These are phyloP conservation scores for Adansonia rubrostipa DNA, from an alignment of 441 rosid genomes.

Conservation along the genomic window DNA sequence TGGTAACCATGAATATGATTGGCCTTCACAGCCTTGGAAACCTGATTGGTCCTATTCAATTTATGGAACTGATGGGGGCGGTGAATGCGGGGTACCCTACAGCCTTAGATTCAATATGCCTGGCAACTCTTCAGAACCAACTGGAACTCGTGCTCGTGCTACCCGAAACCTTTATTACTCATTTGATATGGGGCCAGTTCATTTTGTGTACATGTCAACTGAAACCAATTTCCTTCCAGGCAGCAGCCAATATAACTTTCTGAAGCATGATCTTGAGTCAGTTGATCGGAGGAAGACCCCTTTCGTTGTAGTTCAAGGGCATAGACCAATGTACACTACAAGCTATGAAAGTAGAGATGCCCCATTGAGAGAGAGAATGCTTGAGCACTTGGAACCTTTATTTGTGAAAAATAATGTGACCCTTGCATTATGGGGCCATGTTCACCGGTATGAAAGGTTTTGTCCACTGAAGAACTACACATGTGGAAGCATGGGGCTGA, in stretches of 20 bases:
- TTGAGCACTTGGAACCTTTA: slow-evolving; percentile 83
- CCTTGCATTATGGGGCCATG: slow-evolving; percentile 95
- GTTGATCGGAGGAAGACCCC: slow-evolving; percentile 79
- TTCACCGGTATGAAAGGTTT: slow-evolving; percentile 87
- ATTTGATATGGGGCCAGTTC: slow-evolving; percentile 69
- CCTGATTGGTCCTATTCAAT: slow-evolving; percentile 67
- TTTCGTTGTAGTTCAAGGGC: slow-evolving; percentile 81
- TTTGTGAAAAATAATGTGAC: slow-evolving; percentile 70
- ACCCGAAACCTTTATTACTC: slow-evolving; percentile 86
- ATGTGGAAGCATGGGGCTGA: slow-evolving; percentile 50
- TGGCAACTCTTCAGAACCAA: slow-evolving; percentile 75
- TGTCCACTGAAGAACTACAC: slow-evolving; percentile 80
- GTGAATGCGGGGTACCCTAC: slow-evolving; percentile 93
- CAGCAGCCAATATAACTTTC: slow-evolving; percentile 68
- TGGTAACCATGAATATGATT: slow-evolving; percentile 92
- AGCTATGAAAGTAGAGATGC: slow-evolving; percentile 62
- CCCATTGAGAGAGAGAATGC: slow-evolving; percentile 60
- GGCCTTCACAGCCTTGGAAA: slow-evolving; percentile 94
- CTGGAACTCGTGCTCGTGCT: slow-evolving; percentile 66
- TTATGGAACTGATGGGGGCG: slow-evolving; percentile 84
- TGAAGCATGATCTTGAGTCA: slow-evolving; percentile 74
- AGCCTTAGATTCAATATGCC: slow-evolving; percentile 92
- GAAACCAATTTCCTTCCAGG: slow-evolving; percentile 84
- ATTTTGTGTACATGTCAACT: slow-evolving; percentile 81
- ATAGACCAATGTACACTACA: slow-evolving; percentile 94